Percentiles rank a stretch among this genome's conserved stretches.
These are phyloP conservation scores for Solanum stenotomum DNA, from an alignment of 257 asterid genomes.

Conservation along the genomic window DNA sequence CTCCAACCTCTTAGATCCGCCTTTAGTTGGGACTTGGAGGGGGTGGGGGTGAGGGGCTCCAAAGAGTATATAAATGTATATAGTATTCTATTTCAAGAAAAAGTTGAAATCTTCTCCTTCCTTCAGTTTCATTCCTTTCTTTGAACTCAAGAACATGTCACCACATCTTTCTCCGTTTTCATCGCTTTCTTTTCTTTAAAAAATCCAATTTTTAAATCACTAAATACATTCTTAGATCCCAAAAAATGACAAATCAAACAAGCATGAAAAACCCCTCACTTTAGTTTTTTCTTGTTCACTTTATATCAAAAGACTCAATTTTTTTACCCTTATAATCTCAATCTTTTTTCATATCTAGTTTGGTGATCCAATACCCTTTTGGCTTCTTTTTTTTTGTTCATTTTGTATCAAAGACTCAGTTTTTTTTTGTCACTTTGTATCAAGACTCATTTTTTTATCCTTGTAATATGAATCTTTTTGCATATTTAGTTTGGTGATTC, in stretches of 20 bases:
- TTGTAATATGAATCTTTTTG: background rate
- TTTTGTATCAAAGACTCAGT: background rate
- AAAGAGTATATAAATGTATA: background rate
- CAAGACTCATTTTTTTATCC: background rate
- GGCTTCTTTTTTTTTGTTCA: background rate
- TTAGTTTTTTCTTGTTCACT: background rate
- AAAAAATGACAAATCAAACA: background rate
- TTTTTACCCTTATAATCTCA: background rate
- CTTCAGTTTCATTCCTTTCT: slow-evolving; percentile 13
- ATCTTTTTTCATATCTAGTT: background rate
- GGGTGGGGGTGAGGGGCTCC: background rate
- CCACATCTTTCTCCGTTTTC: slow-evolving; percentile 19
- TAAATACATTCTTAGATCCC: background rate
- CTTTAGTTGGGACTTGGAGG: background rate
- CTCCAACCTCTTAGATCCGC: background rate
- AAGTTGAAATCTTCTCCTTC: background rate
- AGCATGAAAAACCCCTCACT: background rate
- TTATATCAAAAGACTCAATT: slow-evolving; percentile 1
- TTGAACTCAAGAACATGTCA: slow-evolving; percentile 26
- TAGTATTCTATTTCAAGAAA: background rate
- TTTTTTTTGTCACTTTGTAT: background rate
- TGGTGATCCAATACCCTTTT: background rate
- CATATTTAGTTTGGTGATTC: background rate
- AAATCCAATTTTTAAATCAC: background rate
- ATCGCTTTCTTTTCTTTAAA: background rate